phyloP scores from a whole-genome alignment of 495 filamentous ascomycete genomes.

The Daldinia concentrica region DNA sequence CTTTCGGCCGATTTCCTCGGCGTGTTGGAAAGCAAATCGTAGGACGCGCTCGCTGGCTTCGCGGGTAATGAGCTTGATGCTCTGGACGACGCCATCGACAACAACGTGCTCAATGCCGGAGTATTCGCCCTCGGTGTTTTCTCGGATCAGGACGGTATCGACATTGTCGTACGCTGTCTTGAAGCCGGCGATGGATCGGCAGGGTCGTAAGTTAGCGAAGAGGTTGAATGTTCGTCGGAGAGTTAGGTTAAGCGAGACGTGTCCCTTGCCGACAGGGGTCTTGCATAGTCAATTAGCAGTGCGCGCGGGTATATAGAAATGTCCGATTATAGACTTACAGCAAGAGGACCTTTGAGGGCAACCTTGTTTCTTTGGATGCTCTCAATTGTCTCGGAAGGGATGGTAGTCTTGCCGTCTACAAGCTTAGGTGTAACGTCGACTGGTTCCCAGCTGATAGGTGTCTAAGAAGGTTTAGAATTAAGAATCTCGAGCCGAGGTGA shows the following conservation, averaged over 20 bases:
- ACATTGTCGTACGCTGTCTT: slow-evolving; percentile 99
- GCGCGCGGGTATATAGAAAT: slow-evolving; percentile 8
- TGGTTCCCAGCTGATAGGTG: slow-evolving; percentile 94
- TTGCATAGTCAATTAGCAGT: slow-evolving; percentile 47
- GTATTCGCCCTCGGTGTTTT: slow-evolving; percentile 99
- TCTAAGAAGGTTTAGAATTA: slow-evolving; percentile 59
- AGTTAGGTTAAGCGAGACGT: slow-evolving; percentile 98
- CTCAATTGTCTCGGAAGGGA: slow-evolving; percentile 87
- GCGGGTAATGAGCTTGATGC: slow-evolving; percentile 97
- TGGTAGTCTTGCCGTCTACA: slow-evolving; percentile 92
- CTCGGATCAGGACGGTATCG: slow-evolving; percentile 96
- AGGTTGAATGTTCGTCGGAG: slow-evolving; percentile 99
- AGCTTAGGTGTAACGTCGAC: slow-evolving; percentile 93
- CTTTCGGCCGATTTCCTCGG: slow-evolving; percentile 85
- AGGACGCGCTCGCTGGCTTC: slow-evolving; percentile 94
- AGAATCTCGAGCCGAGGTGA: slow-evolving; percentile 33
- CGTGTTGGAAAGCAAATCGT: slow-evolving; percentile 97
- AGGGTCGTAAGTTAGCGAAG: slow-evolving; percentile 98
- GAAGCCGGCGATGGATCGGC: slow-evolving; percentile 94
- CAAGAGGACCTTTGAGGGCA: slow-evolving; percentile 95
- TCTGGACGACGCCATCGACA: slow-evolving; percentile 96
- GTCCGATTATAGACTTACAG: slow-evolving; percentile 67
- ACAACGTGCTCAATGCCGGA: slow-evolving; percentile 99
- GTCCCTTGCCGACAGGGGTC: slow-evolving; percentile 98
- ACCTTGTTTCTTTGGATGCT: slow-evolving; percentile 93